phyloP scores from a whole-genome alignment of 345 rosid species.

The Garcia nutans region DNA sequence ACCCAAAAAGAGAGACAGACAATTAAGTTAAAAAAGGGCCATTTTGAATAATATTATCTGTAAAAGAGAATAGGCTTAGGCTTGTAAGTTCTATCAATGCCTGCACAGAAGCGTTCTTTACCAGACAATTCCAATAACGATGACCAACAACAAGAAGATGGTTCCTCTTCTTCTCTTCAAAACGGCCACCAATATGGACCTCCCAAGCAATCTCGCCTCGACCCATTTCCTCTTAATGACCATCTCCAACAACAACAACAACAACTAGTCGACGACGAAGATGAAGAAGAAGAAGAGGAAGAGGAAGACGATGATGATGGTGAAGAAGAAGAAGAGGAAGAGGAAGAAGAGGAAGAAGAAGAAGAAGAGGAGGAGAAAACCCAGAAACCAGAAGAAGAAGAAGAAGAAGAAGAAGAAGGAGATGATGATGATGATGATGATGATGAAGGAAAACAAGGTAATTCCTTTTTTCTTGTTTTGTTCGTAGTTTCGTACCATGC shows the following conservation, averaged over 20 bases:
- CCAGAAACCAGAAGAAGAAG: constrained; percentile 16
- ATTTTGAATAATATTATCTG: not conserved
- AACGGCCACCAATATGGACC: constrained; percentile 16
- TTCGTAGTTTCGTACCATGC: not conserved
- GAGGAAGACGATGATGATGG: too few species aligned
- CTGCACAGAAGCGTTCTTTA: constrained; percentile 66
- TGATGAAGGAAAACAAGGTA: constrained; percentile 28
- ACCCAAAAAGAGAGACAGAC: not conserved
- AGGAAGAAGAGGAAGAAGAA: constrained; percentile 27
- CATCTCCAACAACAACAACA: not conserved
- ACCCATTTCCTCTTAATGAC: constrained; percentile 6
- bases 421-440: constrained; percentile 33
- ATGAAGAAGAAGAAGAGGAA: not conserved
- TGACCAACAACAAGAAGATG: constrained; percentile 34
- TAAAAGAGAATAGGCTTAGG: too few species aligned
- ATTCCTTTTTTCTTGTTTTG: not conserved
- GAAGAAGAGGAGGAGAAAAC: constrained; percentile 28
- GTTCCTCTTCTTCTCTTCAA: constrained; percentile 15
- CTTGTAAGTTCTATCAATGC: constrained; percentile 46
- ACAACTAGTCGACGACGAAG: not conserved
- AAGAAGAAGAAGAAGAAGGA: too few species aligned
- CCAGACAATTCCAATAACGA: constrained; percentile 47
- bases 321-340: constrained; percentile 33
- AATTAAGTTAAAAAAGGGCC: too few species aligned
- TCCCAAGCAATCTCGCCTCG: constrained; percentile 6